A percentile compares a stretch with the other conserved stretches of the same genome.
phyloP scores from a whole-genome alignment of 2,329 filamentous ascomycete species.

The Trichoderma cornu-damae region DNA sequence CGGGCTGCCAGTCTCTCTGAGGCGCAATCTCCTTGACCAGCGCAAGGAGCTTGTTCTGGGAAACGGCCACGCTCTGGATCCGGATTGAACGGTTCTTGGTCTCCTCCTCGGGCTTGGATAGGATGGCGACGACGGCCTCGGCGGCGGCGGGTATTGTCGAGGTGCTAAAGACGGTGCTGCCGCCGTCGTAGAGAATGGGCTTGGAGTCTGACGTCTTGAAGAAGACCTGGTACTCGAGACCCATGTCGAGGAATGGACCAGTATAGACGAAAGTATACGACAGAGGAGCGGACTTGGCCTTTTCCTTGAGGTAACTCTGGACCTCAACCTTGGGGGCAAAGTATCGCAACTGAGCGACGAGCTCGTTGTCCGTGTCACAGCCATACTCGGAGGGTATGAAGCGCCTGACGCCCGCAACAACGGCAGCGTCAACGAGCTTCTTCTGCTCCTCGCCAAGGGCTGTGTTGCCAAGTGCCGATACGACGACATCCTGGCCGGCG shows the following conservation, averaged over 20 bases:
- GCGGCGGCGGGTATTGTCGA: constrained; percentile 46
- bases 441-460: constrained; percentile 34
- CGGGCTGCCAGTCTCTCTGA: constrained; percentile 43
- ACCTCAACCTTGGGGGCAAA: constrained; percentile 47
- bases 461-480: constrained; percentile 35
- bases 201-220: constrained; percentile 38
- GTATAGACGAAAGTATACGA: constrained; percentile 52
- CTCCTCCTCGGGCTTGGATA: constrained; percentile 46
- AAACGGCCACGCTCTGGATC: constrained; percentile 40
- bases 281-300: constrained; percentile 39
- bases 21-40: constrained; percentile 46
- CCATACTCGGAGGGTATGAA: constrained; percentile 59
- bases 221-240: constrained; percentile 39
- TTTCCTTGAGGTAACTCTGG: constrained; percentile 38
- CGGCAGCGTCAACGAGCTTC: constrained; percentile 52
- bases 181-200: constrained; percentile 45
- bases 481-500: constrained; percentile 51
- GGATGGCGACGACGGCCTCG: constrained; percentile 44
- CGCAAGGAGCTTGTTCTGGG: constrained; percentile 43
- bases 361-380: constrained; percentile 30
- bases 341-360: constrained; percentile 42
- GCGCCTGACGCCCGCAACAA: constrained; percentile 55
- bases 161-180: constrained; percentile 43
- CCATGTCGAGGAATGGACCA: constrained; percentile 57
- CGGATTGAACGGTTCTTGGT: constrained; percentile 49